Conservation (phyloP, 192 early-diverging fungal genomes). For the Funneliformis mosseae region DNA sequence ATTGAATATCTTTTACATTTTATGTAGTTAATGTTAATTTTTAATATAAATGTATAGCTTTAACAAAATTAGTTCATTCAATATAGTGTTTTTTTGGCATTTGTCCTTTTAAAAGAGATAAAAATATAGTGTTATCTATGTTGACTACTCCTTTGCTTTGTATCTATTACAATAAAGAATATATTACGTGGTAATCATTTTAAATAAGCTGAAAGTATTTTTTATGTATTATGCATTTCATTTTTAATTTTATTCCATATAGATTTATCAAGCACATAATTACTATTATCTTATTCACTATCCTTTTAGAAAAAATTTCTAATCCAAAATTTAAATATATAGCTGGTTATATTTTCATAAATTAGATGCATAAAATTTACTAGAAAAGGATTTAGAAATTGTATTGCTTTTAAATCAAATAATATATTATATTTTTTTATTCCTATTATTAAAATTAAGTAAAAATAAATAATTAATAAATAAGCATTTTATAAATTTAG, state of each 20-base stretch:
- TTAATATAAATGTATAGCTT: background rate
- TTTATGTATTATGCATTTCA: background rate
- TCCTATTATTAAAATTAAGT: too few species aligned
- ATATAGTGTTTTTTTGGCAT: too few species aligned
- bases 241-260: background rate
- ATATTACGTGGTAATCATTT: background rate
- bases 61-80: background rate
- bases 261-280: background rate
- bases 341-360: background rate
- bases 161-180: background rate
- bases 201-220: background rate
- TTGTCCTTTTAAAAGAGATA: too few species aligned
- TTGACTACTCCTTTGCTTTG: slow-evolving; percentile 1
- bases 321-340: background rate
- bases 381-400: background rate
- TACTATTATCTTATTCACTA: background rate
- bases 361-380: background rate
- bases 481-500: background rate
- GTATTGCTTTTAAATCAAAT: background rate
- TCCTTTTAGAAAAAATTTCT: background rate
- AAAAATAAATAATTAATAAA: background rate
- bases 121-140: too few species aligned
- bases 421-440: background rate
- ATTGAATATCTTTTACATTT: background rate
- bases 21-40: background rate